phyloP scores from a whole-genome alignment of 176 grass and related monocot species.

The Zoysia japonica region DNA sequence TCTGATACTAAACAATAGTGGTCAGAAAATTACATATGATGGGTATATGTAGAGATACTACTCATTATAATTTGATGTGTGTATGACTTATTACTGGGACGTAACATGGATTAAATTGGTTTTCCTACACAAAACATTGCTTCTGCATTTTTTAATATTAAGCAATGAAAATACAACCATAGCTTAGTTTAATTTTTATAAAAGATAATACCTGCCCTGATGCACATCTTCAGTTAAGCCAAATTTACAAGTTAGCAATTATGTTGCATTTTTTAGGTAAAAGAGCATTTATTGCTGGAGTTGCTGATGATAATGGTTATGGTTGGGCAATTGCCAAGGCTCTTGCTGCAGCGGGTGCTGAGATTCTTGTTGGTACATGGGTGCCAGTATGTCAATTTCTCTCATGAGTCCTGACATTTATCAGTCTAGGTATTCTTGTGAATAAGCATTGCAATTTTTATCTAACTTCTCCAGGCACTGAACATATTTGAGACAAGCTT shows the following conservation, averaged over 20 bases:
- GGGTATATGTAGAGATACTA: background rate
- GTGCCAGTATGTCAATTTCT: slow-evolving; percentile 75
- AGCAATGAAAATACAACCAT: background rate
- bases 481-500: slow-evolving; percentile 52
- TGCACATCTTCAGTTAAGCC: background rate
- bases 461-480: slow-evolving; percentile 27
- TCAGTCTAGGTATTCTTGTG: background rate
- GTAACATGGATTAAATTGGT: background rate
- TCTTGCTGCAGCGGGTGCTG: slow-evolving; percentile 94
- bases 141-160: background rate
- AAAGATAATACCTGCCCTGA: background rate
- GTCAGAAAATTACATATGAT: background rate
- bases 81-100: background rate
- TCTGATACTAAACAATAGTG: background rate
- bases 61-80: background rate
- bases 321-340: slow-evolving; percentile 97
- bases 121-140: background rate
- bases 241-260: slow-evolving; percentile 9
- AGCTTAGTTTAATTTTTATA: background rate
- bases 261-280: slow-evolving; percentile 36
- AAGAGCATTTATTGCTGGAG: slow-evolving; percentile 97
- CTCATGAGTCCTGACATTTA: background rate
- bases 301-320: slow-evolving; percentile 99
- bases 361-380: slow-evolving; percentile 99
- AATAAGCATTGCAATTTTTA: background rate